Evolutionary conservation across 108 stramenopile species (phyloP).

Genomic region (Tribonema minus): DNA sequence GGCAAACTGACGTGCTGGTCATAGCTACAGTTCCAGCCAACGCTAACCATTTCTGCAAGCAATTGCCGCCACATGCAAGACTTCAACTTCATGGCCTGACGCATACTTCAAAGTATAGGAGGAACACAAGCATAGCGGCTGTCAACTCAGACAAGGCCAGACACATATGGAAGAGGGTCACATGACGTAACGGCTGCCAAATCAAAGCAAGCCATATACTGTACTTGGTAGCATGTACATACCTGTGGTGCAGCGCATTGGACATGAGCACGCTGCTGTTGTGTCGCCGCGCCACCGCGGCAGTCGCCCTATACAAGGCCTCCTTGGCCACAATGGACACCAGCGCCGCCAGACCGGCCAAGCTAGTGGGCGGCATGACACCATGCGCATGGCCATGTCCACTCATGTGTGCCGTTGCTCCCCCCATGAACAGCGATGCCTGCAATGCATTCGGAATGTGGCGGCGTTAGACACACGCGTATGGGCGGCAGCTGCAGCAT

Average conservation of each 20-base stretch:
- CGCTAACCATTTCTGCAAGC: too few species aligned
- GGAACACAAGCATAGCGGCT: too few species aligned
- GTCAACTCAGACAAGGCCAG: too few species aligned
- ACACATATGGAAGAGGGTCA: too few species aligned
- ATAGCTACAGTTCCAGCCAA: too few species aligned
- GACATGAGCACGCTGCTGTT: conserved; percentile 81
- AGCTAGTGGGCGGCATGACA: neutral
- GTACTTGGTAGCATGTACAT: too few species aligned
- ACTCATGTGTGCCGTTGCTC: neutral
- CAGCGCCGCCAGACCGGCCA: conserved; percentile 74
- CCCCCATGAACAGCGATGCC: neutral
- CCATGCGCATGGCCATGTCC: neutral
- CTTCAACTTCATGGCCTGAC: too few species aligned
- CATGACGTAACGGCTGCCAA: too few species aligned
- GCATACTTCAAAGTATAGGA: too few species aligned
- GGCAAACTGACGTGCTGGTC: too few species aligned
- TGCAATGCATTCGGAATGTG: neutral
- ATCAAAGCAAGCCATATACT: too few species aligned
- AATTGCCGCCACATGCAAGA: too few species aligned
- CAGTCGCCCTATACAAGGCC: conserved; percentile 59
- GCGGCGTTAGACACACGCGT: neutral
- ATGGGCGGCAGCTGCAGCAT: neutral
- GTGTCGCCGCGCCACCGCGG: conserved; percentile 69
- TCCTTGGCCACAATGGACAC: conserved; percentile 83
- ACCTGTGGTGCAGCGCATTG: conserved; percentile 92